A percentile compares a stretch with the other conserved stretches of the same genome.
phyloP scores from a whole-genome alignment of 208 protist species.

The Wallacemonas sp. region DNA sequence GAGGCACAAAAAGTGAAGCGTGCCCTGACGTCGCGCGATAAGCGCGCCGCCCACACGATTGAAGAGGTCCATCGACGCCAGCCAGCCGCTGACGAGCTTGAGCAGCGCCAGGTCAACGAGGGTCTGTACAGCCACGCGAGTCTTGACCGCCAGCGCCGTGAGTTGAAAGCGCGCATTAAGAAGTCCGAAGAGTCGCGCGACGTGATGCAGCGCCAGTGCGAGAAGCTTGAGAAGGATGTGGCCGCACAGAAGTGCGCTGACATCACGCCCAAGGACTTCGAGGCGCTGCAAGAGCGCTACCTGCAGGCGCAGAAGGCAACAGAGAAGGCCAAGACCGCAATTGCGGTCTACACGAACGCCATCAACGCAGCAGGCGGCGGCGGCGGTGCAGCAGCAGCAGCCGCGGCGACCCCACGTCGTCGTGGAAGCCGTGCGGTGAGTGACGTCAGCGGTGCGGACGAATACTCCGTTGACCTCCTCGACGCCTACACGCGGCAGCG shows the following conservation, averaged over 20 bases:
- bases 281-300: conserved; percentile 28
- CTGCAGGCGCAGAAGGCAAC: conserved; percentile 32
- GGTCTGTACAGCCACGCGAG: conserved; percentile 60
- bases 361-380: conserved; percentile 7
- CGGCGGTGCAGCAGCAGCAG: background rate
- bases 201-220: conserved; percentile 38
- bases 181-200: conserved; percentile 24
- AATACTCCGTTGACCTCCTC: conserved; percentile 1
- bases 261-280: conserved; percentile 62
- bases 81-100: conserved; percentile 33
- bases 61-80: conserved; percentile 47
- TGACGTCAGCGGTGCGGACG: background rate
- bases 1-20: conserved; percentile 40
- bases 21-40: conserved; percentile 52
- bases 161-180: conserved; percentile 37
- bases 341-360: conserved; percentile 52
- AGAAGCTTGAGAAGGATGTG: conserved; percentile 46
- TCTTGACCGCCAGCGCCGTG: conserved; percentile 40
- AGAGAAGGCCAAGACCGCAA: conserved; percentile 31
- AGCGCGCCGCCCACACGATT: conserved; percentile 64
- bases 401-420: background rate
- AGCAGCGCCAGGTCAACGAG: conserved; percentile 63
- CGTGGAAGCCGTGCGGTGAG: background rate
- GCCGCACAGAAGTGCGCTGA: conserved; percentile 19
- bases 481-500: conserved; percentile 13